Percentiles rank a stretch among this genome's conserved stretches.
Conservation (phyloP, 306 rosid species). For the Lagenaria siceraria region DNA sequence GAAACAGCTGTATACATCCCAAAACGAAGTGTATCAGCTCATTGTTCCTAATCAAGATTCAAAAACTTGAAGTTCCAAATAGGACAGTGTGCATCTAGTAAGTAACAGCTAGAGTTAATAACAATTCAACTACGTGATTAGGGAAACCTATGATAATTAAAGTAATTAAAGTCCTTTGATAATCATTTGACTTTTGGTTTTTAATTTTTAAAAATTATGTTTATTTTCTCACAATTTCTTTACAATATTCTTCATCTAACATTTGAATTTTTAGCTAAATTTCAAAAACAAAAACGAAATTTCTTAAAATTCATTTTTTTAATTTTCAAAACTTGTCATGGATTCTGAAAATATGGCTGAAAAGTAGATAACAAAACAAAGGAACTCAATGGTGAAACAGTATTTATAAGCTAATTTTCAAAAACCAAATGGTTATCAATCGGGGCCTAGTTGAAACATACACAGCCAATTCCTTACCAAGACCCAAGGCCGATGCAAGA, state of each 20-base stretch:
- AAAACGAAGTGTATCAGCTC: background rate
- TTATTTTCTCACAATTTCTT: background rate
- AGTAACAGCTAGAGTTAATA: background rate
- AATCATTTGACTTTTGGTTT: background rate
- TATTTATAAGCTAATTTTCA: background rate
- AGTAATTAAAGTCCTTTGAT: background rate
- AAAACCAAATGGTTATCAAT: background rate
- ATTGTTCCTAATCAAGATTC: background rate
- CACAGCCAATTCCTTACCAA: conserved; percentile 46
- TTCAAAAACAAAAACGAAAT: too few species aligned
- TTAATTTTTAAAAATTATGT: too few species aligned
- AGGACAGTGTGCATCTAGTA: background rate
- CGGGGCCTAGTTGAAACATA: background rate
- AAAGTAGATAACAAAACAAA: background rate
- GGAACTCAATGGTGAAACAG: background rate
- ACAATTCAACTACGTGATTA: background rate
- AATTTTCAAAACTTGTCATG: background rate
- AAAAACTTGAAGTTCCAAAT: background rate
- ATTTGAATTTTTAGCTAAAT: background rate
- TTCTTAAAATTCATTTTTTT: too few species aligned
- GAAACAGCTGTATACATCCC: background rate
- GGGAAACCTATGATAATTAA: background rate
- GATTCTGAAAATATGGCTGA: background rate
- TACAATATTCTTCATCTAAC: background rate
- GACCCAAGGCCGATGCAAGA: conserved; percentile 80